A percentile compares a stretch with the other conserved stretches of the same genome.
Evolutionary conservation across 78 protist genomes (phyloP).

Genomic region (Blattamonas nauphoetae): DNA sequence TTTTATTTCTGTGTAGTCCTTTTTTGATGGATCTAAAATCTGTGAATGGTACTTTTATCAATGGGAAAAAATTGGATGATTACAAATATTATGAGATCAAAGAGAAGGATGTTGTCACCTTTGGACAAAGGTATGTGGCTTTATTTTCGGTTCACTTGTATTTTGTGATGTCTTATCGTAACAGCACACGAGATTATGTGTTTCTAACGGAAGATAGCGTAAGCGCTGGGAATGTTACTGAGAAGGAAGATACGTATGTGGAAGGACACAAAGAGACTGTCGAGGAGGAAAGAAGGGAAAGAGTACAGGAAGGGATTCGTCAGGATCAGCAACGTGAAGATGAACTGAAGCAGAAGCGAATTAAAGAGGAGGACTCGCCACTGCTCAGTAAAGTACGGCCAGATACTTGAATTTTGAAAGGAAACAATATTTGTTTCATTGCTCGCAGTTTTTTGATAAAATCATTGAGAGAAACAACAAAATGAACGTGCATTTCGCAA

Average conservation of each 20-base stretch:
- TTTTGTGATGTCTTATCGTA: no score
- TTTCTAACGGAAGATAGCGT: neutral
- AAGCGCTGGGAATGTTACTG: neutral
- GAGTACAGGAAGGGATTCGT: neutral
- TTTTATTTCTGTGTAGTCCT: slow-evolving; percentile 22
- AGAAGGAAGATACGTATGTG: neutral
- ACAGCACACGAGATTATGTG: neutral
- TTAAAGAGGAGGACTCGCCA: no score
- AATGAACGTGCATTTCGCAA: no score
- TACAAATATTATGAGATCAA: slow-evolving; percentile 51
- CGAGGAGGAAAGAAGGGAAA: neutral
- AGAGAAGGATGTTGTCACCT: slow-evolving; percentile 45
- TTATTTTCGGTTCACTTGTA: no score
- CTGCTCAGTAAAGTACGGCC: no score
- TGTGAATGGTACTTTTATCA: slow-evolving; percentile 67
- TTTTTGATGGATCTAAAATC: slow-evolving; percentile 70
- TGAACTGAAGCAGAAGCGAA: no score
- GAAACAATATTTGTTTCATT: no score
- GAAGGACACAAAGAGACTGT: neutral
- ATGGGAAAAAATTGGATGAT: slow-evolving; percentile 40
- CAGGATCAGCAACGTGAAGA: no score
- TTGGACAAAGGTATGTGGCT: slow-evolving; percentile 52
- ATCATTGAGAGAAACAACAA: no score
- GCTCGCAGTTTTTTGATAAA: no score
- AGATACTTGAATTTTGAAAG: no score